phyloP scores from a whole-genome alignment of 129 eudicot species.

The Erigeron canadensis region DNA sequence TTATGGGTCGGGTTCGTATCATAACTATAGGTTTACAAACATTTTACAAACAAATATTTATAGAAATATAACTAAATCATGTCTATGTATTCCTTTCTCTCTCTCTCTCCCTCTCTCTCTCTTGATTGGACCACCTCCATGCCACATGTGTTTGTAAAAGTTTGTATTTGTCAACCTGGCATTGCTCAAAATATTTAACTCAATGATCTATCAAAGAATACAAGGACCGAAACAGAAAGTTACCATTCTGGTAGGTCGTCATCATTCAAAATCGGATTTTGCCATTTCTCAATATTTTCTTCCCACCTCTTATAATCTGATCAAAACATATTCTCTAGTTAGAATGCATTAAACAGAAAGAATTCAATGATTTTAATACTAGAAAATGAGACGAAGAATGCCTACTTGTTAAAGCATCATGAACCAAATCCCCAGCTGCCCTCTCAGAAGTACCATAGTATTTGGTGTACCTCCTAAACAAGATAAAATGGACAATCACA shows the following conservation, averaged over 20 bases:
- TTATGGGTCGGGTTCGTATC: too few relatives aligned
- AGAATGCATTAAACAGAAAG: background rate
- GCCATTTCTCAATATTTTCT: constrained; percentile 95
- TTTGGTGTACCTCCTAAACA: constrained; percentile 84
- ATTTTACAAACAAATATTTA: too few relatives aligned
- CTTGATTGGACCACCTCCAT: too few relatives aligned
- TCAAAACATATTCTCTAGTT: constrained; percentile 5
- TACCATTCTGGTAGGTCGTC: constrained; percentile 91
- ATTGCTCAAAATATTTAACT: background rate
- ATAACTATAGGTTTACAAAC: too few relatives aligned
- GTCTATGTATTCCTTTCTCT: too few relatives aligned
- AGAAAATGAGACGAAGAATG: background rate
- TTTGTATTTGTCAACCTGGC: too few relatives aligned
- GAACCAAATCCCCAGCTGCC: constrained; percentile 81
- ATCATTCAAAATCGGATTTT: constrained; percentile 75
- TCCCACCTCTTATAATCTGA: constrained; percentile 95
- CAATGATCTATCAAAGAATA: background rate
- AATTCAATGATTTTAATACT: background rate
- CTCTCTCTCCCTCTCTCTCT: too few relatives aligned
- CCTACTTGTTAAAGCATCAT: constrained; percentile 87
- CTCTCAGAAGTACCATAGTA: constrained; percentile 82
- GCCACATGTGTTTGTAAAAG: too few relatives aligned
- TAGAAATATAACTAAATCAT: too few relatives aligned
- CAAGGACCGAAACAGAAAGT: constrained; percentile 22
- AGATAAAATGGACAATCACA: background rate